Evolutionary conservation across 371 early-diverging fungal genomes (phyloP).

Genomic region (Parasitella parasitica): DNA sequence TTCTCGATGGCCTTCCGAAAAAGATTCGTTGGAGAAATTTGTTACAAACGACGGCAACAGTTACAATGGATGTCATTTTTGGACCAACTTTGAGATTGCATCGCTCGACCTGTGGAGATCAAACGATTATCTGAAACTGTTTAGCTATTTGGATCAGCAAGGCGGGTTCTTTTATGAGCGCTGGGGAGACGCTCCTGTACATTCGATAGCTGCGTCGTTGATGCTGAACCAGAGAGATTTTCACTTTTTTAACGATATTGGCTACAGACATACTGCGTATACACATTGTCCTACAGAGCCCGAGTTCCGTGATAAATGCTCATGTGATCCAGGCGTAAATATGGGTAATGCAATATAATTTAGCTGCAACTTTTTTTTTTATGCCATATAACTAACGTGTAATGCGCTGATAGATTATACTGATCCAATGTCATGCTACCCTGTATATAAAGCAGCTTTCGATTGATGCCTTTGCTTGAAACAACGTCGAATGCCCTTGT

Average conservation of each 20-base stretch:
- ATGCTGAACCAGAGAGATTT: slow-evolving; percentile 78
- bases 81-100: slow-evolving; percentile 78
- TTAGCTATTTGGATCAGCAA: slow-evolving; percentile 77
- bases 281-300: slow-evolving; percentile 69
- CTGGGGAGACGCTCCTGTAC: slow-evolving; percentile 98
- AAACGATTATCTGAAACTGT: slow-evolving; percentile 71
- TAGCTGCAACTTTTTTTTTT: no score
- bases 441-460: slow-evolving; percentile 12
- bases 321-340: slow-evolving; percentile 52
- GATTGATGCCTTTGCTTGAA: neutral
- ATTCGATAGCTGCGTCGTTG: slow-evolving; percentile 86
- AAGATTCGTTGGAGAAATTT: slow-evolving; percentile 46
- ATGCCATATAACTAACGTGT: no score
- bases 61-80: slow-evolving; percentile 75
- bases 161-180: slow-evolving; percentile 95
- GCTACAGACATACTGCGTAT: slow-evolving; percentile 70
- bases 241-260: slow-evolving; percentile 86
- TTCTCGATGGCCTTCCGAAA: slow-evolving; percentile 28
- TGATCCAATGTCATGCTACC: slow-evolving; percentile 17
- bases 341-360: slow-evolving; percentile 40
- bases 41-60: slow-evolving; percentile 34
- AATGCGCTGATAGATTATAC: slow-evolving; percentile 2
- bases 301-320: slow-evolving; percentile 54
- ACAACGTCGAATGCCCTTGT: no score
- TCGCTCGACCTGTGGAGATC: slow-evolving; percentile 81